Evolutionary conservation across 805 yeast species (phyloP), one percentile per base, ranked within the genome.

Genomic region (Candida qinlingensis): DNA sequence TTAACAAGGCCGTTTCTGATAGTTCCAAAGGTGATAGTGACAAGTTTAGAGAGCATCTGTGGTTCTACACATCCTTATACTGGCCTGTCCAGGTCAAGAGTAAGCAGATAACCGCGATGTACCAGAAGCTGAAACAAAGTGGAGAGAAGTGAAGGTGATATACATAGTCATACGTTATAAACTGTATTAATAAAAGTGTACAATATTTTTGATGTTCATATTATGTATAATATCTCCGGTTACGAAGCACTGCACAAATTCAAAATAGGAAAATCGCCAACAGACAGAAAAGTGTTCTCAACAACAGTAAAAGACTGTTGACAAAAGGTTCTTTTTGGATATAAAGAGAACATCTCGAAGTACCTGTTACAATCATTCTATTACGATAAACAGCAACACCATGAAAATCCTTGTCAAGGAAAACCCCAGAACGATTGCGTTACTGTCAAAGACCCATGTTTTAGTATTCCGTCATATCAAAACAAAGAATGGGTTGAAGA

Each of bases 1-100:
- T 88, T 47, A 77, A 71, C 35, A 59, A 65, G 45, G 66, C 66
- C 37, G 72, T 71, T 26, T 49, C 50, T 12, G 57, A 63, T 13
- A 52, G 52, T 3, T 58, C 58, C 4, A 54, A 54, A 12, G 33
- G 13, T 36, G 69, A 70, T 26, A 61, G 70, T 30, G 72, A 66
- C 6, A 76, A 72, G 59, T 57, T 69, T 49, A 70, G 72, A 49
- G 83, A 77, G 61, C 94, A 88, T 58, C 67, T 89, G 50, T 89
- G 97, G 96, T 78, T 86, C 31, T 88, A 84, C 63, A 88, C 94
- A 5, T 75, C 90, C 25, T 76, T 79, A 46, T 89, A 81, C 69
- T 89, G 97, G 97, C 97, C 97, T 3, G 86, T 81, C 4, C 77
- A 78, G 52, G 96, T 83, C n/a, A 80, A 85, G 39, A 83, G 92